Conservation (phyloP, 768 basidiomycete genomes). For the Suillus subalutaceus region DNA sequence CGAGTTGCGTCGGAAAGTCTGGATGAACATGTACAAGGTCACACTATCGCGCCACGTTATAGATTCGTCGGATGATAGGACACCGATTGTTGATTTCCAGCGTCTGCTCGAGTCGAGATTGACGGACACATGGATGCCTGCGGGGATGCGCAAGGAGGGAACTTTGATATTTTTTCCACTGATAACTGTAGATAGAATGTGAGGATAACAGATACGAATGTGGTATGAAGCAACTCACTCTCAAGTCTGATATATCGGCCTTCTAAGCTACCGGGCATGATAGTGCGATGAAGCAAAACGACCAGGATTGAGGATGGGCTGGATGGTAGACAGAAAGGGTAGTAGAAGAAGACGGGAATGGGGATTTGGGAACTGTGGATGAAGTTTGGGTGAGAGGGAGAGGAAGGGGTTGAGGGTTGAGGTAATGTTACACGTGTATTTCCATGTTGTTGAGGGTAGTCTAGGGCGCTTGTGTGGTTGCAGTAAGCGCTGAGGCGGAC, state of each 20-base stretch:
- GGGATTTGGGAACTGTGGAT: too few species aligned
- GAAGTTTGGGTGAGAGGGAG: too few species aligned
- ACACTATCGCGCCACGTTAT: neutral
- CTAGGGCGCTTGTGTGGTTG: too few species aligned
- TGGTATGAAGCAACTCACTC: neutral
- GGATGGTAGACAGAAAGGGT: too few species aligned
- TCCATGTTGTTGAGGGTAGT: too few species aligned
- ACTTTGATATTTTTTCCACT: neutral
- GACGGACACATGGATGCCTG: neutral
- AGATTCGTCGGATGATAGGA: neutral
- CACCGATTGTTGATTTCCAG: neutral
- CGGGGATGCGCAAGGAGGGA: neutral
- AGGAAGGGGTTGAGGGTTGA: too few species aligned
- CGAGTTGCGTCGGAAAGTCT: neutral
- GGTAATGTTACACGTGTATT: too few species aligned
- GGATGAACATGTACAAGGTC: neutral
- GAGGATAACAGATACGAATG: neutral
- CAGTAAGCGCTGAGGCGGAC: too few species aligned
- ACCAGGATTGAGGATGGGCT: too few species aligned
- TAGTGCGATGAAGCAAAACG: neutral
- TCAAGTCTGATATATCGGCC: neutral
- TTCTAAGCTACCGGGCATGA: neutral
- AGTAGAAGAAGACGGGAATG: too few species aligned
- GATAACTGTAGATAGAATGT: neutral
- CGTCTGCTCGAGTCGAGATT: neutral